Evolutionary conservation across 2,329 filamentous ascomycete genomes (phyloP).

Genomic region (Fusarium proliferatum): DNA sequence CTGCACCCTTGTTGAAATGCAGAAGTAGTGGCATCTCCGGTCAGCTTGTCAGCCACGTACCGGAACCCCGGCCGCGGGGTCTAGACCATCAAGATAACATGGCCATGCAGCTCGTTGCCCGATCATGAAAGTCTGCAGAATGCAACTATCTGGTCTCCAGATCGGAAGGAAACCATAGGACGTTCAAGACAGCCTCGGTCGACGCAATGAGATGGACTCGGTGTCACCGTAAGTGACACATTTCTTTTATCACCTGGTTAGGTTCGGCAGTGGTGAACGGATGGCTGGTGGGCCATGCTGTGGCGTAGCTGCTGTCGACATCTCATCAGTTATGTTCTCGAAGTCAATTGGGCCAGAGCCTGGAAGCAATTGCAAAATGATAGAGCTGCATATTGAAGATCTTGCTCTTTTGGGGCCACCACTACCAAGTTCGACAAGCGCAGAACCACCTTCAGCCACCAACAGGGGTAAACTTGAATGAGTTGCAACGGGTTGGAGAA

Average conservation of each 20-base stretch:
- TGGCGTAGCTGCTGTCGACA: slow-evolving; percentile 3
- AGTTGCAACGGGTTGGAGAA: not conserved
- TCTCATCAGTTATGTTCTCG: not conserved
- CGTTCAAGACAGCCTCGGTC: not conserved
- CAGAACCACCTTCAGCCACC: slow-evolving; percentile 13
- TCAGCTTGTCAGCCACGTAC: slow-evolving; percentile 5
- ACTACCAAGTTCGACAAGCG: not conserved
- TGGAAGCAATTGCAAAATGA: slow-evolving; percentile 5
- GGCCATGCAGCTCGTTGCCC: slow-evolving; percentile 1
- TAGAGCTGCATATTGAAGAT: slow-evolving; percentile 21
- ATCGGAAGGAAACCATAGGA: slow-evolving; percentile 21
- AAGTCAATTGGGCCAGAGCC: slow-evolving; percentile 7
- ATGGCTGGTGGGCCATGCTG: slow-evolving; percentile 15
- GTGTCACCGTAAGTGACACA: slow-evolving; percentile 6
- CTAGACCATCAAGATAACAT: slow-evolving; percentile 25
- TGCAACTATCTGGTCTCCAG: slow-evolving; percentile 8
- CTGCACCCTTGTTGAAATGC: not conserved
- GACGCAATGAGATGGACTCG: not conserved
- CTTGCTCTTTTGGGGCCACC: slow-evolving; percentile 15
- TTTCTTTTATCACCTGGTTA: not conserved
- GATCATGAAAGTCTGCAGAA: slow-evolving; percentile 11
- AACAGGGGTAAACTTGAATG: not conserved
- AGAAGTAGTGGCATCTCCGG: not conserved
- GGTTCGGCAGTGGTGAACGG: slow-evolving; percentile 15
- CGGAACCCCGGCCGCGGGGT: slow-evolving; percentile 26